phyloP scores from a whole-genome alignment of 805 yeast genomes.

The Candida krabiensis region DNA sequence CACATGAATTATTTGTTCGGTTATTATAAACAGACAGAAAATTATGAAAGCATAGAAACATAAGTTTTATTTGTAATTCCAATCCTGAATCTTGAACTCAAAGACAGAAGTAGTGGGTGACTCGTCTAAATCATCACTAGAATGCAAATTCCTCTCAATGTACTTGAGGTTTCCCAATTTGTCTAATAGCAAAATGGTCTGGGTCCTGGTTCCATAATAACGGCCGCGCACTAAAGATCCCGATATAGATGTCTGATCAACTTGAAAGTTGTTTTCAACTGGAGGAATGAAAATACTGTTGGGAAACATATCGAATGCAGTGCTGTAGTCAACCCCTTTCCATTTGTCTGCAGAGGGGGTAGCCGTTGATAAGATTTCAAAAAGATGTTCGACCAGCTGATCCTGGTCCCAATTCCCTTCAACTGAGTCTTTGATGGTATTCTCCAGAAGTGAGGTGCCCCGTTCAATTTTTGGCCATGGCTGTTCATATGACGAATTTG shows the following conservation, averaged over 20 bases:
- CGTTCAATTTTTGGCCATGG: conserved; percentile 74
- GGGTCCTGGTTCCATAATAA: conserved; percentile 88
- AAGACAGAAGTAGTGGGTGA: conserved; percentile 16
- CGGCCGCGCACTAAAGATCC: conserved; percentile 41
- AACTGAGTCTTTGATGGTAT: conserved; percentile 31
- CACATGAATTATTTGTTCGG: too few species aligned
- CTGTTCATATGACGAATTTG: conserved; percentile 62
- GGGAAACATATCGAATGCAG: conserved; percentile 44
- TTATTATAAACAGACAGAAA: too few species aligned
- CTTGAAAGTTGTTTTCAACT: conserved; percentile 31
- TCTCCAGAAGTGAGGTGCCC: conserved; percentile 64
- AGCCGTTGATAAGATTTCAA: conserved; percentile 51
- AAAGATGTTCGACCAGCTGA: conserved; percentile 48
- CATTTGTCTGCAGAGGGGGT: conserved; percentile 31
- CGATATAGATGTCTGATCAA: conserved; percentile 12
- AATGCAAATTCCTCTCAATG: conserved; percentile 60
- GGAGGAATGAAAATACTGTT: conserved; percentile 76
- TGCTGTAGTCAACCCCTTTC: conserved; percentile 27
- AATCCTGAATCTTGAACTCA: conserved; percentile 20
- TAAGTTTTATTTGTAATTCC: too few species aligned
- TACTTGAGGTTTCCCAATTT: conserved; percentile 52
- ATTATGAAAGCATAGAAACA: too few species aligned
- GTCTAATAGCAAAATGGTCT: conserved; percentile 68
- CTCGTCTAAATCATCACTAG: conserved; percentile 38
- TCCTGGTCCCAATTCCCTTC: conserved; percentile 30